Conservation (phyloP, 2,329 filamentous ascomycete genomes). For the Fusarium protoensiforme region DNA sequence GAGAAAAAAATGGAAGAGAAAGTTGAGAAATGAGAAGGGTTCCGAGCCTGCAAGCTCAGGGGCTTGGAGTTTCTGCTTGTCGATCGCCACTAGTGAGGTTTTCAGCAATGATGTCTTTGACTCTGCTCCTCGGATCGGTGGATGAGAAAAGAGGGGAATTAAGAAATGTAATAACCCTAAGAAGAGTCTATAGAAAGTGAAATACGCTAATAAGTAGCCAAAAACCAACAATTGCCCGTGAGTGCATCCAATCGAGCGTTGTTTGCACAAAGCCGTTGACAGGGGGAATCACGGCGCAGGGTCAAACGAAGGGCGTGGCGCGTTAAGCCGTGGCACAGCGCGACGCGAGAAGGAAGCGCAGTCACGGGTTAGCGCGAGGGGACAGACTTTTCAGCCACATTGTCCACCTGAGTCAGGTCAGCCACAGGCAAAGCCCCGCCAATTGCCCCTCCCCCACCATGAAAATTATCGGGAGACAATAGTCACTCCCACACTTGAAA, state of each 20-base stretch:
- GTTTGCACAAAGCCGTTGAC: slow-evolving; percentile 13
- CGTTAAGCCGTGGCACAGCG: slow-evolving; percentile 40
- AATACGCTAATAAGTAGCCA: neutral
- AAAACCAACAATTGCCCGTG: neutral
- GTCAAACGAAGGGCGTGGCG: slow-evolving; percentile 15
- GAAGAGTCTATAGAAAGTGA: neutral
- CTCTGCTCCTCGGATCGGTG: slow-evolving; percentile 14
- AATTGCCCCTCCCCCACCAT: slow-evolving; percentile 34
- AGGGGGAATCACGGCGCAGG: neutral
- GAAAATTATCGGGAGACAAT: slow-evolving; percentile 30
- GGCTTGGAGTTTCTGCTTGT: slow-evolving; percentile 9
- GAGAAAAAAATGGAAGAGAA: neutral
- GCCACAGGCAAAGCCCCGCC: slow-evolving; percentile 36
- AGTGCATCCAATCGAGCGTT: slow-evolving; percentile 4
- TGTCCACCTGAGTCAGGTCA: neutral
- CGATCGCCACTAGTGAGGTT: slow-evolving; percentile 13
- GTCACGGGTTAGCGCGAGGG: slow-evolving; percentile 46
- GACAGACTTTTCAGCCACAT: slow-evolving; percentile 19
- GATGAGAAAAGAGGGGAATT: slow-evolving; percentile 14
- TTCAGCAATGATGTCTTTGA: slow-evolving; percentile 40
- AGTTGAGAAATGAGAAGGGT: neutral
- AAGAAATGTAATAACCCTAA: neutral
- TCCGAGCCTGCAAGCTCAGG: neutral
- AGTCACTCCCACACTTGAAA: slow-evolving; percentile 14
- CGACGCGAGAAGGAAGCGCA: slow-evolving; percentile 50